Percentiles rank a stretch among this genome's conserved stretches.
Conservation (phyloP, 78 protist genomes). For the Dictyostelium brefeldianum region DNA sequence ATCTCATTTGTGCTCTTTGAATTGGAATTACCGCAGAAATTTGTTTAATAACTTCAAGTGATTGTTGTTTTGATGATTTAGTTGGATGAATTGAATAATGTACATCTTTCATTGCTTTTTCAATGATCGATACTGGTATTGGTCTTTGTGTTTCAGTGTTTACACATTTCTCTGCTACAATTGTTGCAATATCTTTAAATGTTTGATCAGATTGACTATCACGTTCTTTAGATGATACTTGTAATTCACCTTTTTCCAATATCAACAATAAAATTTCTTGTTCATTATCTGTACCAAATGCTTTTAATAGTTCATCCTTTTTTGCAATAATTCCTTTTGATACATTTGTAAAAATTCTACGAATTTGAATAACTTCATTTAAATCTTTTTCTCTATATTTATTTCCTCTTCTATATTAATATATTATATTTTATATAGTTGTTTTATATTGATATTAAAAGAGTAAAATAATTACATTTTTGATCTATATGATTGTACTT, state of each 20-base stretch:
- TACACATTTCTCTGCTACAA: slow-evolving; percentile 90
- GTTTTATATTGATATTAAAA: not conserved
- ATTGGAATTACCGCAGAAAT: slow-evolving; percentile 83
- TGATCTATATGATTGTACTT: slow-evolving; percentile 90
- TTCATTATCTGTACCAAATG: slow-evolving; percentile 87
- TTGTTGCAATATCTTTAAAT: slow-evolving; percentile 89
- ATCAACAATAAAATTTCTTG: slow-evolving; percentile 48
- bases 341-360: slow-evolving; percentile 94
- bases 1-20: slow-evolving; percentile 91
- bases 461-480: slow-evolving; percentile 82
- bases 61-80: slow-evolving; percentile 88
- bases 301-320: slow-evolving; percentile 83
- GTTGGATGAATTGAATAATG: slow-evolving; percentile 89
- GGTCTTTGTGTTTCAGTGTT: slow-evolving; percentile 92
- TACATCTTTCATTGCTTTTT: slow-evolving; percentile 89
- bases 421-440: not conserved
- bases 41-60: slow-evolving; percentile 89
- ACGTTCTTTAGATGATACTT: slow-evolving; percentile 95
- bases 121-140: slow-evolving; percentile 87
- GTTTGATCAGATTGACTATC: slow-evolving; percentile 49
- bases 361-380: slow-evolving; percentile 96
- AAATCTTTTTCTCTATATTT: slow-evolving; percentile 89
- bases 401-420: not conserved
- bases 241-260: slow-evolving; percentile 94
- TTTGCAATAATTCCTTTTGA: slow-evolving; percentile 93